Conservation (phyloP, 257 asterid species). For the Henckelia pumila region DNA sequence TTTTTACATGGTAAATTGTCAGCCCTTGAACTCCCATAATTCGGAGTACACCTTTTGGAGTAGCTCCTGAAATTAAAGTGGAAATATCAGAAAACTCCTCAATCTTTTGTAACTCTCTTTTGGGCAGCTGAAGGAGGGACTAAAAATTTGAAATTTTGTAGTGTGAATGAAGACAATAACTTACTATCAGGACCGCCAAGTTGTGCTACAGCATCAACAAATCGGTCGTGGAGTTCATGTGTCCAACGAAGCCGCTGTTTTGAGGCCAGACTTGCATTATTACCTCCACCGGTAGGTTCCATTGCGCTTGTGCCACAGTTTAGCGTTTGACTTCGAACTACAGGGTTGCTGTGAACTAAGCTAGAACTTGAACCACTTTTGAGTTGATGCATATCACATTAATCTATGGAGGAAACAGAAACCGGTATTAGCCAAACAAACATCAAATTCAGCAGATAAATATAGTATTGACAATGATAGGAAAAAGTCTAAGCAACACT, state of each 20-base stretch:
- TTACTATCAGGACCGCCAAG: conserved; percentile 99
- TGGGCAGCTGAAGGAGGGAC: neutral
- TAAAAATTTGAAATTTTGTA: conserved; percentile 14
- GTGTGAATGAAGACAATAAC: conserved; percentile 32
- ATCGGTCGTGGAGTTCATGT: conserved; percentile 89
- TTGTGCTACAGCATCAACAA: conserved; percentile 94
- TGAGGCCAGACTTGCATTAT: conserved; percentile 62
- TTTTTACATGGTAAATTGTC: conserved; percentile 96
- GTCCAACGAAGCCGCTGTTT: conserved; percentile 98
- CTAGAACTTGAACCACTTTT: conserved; percentile 38
- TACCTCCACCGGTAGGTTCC: conserved; percentile 61
- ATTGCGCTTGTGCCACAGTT: conserved; percentile 41
- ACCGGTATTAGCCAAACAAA: neutral
- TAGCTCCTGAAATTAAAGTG: conserved; percentile 69
- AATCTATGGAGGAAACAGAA: conserved; percentile 24
- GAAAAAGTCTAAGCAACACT: neutral
- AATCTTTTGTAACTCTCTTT: neutral
- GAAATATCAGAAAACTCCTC: conserved; percentile 20
- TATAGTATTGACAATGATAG: neutral
- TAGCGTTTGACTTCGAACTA: conserved; percentile 35
- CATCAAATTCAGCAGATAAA: conserved; percentile 7
- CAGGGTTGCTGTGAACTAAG: conserved; percentile 37
- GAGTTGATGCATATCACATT: conserved; percentile 36
- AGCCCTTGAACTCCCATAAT: conserved; percentile 98
- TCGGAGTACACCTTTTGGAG: conserved; percentile 97